Base-by-base conservation (phyloP, 2,329 filamentous ascomycete genomes). In the Phialemonium atrogriseum region DNA sequence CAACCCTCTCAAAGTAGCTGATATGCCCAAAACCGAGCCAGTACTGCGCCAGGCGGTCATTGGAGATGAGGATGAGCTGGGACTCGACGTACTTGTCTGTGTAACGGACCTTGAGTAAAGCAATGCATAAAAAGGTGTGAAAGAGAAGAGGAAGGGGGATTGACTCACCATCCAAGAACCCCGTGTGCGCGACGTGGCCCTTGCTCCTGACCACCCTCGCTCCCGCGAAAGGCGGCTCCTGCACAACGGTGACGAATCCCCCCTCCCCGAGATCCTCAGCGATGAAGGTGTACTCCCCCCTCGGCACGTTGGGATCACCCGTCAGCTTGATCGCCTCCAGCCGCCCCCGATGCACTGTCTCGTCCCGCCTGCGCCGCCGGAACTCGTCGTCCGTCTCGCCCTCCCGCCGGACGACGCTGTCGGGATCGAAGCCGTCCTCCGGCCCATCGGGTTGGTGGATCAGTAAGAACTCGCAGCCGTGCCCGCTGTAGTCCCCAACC, bases 241-340 rank as follows among this genome's bases (percentile, higher is more conserved):
- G 62, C 1, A 79, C 75, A 1, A 76, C 60, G 0, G 77, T 64
- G 1, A 89, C 56, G 14, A 80, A 66, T 0, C 84, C 85, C 1
- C 50, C 58, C 0, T 70, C 64, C 0, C 83, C 80, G 21, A 96
- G 73, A 44, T 95, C 86, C 5, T 85, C 73, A 0, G 78, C 81
- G 4, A 84, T 68, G 51, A 94, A 95, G 0, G 83, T 85, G 44
- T 79, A 76, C 54, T 95, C 82, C 7, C 88, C 89, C 7, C 88
- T 71, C 0, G 89, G 89, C 10, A 96, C 77, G 43, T 95, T 93
- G 0, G 81, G 77, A 48, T 98, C 89, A 1, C 89, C 89, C 0
- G 89, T 96, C 20, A 98, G 62, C 53, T 96, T 96, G 49, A 95
- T 77, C 0, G 83, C 89, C 52, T 88, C 78, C 4, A 96, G 55